Evolutionary conservation across 345 rosid species (phyloP), one percentile per base, ranked within the genome.

Genomic region (Mercurialis annua): DNA sequence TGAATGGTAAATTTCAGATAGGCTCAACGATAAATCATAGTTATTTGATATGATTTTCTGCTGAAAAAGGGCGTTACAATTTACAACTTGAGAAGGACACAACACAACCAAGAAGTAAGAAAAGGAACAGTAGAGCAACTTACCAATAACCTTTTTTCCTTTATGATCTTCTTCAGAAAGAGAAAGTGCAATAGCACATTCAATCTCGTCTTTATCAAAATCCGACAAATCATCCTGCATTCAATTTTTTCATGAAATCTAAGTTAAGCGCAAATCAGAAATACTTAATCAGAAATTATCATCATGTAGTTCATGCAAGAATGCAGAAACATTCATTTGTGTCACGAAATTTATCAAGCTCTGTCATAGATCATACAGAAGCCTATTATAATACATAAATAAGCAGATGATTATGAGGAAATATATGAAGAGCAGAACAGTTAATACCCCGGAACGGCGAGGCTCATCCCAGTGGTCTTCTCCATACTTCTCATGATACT

Each of bases 141-240:
- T 84, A 95, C 99, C 97, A 29, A 90, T 78, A 18, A 84, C 79
- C 64, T 82, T 81, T 81, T 90, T 92, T 66, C 97, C 96, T 78
- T 95, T 86, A 24, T 54, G 77, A 77, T 90, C 86, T 70, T 49
- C 86, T 77, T 84, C 97, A 8, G 92, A 77, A 62, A 90, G 93
- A 64, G 99, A 92, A 16, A 92, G 66, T 67, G 90, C 98, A 76
- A 95, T 86, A 26, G 92, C 99, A 65, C 73, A 69, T 1, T 90
- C 98, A 65, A 90, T 78, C 14, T 95, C 96, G 47, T 87, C 97
- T 65, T 71, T 82, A 81, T 95, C 98, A 57, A 84, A 86, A 76
- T 80, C 96, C n/a, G 86, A 81, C 30, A 84, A 81, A 64, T 81
- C 82, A 71, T 84, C 97, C 99, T 95, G 83, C 80, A 76, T 66